Base-by-base conservation (phyloP, 768 basidiomycete species). In the Coprinopsis marcescibilis region DNA sequence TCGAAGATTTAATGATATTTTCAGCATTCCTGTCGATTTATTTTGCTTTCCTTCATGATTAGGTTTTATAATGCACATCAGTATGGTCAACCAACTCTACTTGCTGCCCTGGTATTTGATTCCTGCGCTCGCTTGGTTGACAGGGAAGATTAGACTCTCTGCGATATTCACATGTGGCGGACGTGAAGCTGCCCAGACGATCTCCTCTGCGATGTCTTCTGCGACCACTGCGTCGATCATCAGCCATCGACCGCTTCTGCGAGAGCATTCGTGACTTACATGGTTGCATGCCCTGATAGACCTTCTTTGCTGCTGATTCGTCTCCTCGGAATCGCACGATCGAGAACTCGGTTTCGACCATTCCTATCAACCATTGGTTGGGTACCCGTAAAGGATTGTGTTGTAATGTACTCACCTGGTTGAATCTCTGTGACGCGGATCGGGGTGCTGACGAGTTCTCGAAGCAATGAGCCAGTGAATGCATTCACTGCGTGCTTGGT, bases 391-490 rank as follows among this genome's bases (percentile, higher is more conserved):
- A 45, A 55, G 57, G 40, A 61, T 46, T 49, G n/a, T 12, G 26
- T 2, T 24, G 14, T 13, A 32, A 25, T 14, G 37, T 14, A 55
- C 69, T 15, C 56, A 83, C 91, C 93, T 24, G 95, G 96, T 59
- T 91, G 88, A 46, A 99, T 85, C 66, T 98, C 92, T 5, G 90
- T 86, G 4, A 98, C 94, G 44, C 96, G 77, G 57, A 99, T 92
- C 15, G 83, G 83, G 13, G 94, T 96, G 60, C 89, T 83, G 26
- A 97, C 93, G 27, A 98, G 73, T 62, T 98, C 95, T 49, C 82
- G 76, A 65, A 90, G 64, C 37, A 98, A 68, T 4, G 85, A 77
- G 30, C 81, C 82, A 19, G 81, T 87, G 70, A 98, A 98, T 2
- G 94, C 89, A 38, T 76, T 76, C 6, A 99, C 85, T 17, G 89